Evolutionary conservation across 1,284 basidiomycete species (phyloP).

Genomic region (Microbotryum lychnidis-dioicae): DNA sequence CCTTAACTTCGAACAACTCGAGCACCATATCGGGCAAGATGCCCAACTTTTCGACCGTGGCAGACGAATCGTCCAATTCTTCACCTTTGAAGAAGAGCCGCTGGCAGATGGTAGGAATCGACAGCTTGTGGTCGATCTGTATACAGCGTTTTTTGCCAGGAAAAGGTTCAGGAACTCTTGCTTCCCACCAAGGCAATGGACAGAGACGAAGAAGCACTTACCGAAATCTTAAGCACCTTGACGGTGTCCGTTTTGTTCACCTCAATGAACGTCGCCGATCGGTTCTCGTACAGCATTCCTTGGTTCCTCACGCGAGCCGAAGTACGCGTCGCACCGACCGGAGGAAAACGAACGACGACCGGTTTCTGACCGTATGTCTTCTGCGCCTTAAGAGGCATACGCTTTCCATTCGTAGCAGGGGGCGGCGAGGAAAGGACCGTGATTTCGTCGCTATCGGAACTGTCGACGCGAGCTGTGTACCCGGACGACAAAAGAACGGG

Average conservation of each 20-base stretch:
- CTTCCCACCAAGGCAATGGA: not conserved
- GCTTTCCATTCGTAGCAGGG: not conserved
- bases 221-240: slow-evolving; percentile 65
- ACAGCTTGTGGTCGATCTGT: slow-evolving; percentile 53
- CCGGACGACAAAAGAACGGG: too few species aligned
- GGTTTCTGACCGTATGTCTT: too few species aligned
- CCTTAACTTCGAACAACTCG: slow-evolving; percentile 59
- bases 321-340: not conserved
- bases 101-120: slow-evolving; percentile 64
- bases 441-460: too few species aligned
- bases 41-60: slow-evolving; percentile 53
- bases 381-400: too few species aligned
- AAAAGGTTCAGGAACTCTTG: not conserved
- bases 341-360: not conserved
- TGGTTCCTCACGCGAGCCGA: slow-evolving; percentile 14
- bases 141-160: not conserved
- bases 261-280: slow-evolving; percentile 7
- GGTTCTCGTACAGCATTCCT: not conserved
- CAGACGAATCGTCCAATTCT: slow-evolving; percentile 53
- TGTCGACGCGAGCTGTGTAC: too few species aligned
- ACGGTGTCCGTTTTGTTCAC: slow-evolving; percentile 58
- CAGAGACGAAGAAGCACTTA: slow-evolving; percentile 38
- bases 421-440: not conserved
- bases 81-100: slow-evolving; percentile 54
- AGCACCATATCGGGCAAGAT: slow-evolving; percentile 58